phyloP scores from a whole-genome alignment of 176 grass and related monocot genomes.

The Oryza glumipatula region DNA sequence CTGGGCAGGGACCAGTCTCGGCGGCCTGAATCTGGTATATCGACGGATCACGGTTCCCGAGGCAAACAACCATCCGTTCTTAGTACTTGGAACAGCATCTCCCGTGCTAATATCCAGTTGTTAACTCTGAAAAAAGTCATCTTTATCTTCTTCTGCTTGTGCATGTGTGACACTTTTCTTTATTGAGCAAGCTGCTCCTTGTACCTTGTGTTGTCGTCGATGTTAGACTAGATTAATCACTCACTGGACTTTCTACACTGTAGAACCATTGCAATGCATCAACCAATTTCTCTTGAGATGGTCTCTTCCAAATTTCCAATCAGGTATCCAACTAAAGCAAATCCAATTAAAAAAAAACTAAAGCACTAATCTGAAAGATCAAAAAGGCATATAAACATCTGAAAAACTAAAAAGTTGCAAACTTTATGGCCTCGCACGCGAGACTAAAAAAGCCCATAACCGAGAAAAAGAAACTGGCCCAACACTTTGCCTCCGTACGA shows the following conservation, averaged over 20 bases:
- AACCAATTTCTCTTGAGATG: not conserved
- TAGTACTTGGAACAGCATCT: not conserved
- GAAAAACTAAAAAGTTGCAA: not conserved
- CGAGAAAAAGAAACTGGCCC: not conserved
- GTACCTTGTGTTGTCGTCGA: slow-evolving; percentile 20
- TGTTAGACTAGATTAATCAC: not conserved
- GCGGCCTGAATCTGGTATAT: slow-evolving; percentile 14
- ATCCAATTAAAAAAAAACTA: too few species aligned
- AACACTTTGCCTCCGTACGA: not conserved
- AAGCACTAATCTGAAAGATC: not conserved
- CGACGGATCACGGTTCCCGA: not conserved
- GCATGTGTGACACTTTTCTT: not conserved
- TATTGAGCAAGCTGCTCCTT: not conserved
- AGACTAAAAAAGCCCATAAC: slow-evolving; percentile 1
- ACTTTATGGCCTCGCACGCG: slow-evolving; percentile 31
- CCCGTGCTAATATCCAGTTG: not conserved
- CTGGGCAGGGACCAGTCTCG: not conserved
- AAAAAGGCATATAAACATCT: not conserved
- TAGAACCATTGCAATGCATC: not conserved
- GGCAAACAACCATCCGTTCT: not conserved
- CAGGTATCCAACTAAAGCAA: too few species aligned
- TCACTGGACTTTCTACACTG: too few species aligned
- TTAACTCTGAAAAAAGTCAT: not conserved
- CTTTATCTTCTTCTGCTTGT: not conserved
- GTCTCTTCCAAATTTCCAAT: not conserved